A percentile compares a stretch with the other conserved stretches of the same genome.
Conservation (phyloP, 169 alveolate species). For the Plasmodium reichenowi region DNA sequence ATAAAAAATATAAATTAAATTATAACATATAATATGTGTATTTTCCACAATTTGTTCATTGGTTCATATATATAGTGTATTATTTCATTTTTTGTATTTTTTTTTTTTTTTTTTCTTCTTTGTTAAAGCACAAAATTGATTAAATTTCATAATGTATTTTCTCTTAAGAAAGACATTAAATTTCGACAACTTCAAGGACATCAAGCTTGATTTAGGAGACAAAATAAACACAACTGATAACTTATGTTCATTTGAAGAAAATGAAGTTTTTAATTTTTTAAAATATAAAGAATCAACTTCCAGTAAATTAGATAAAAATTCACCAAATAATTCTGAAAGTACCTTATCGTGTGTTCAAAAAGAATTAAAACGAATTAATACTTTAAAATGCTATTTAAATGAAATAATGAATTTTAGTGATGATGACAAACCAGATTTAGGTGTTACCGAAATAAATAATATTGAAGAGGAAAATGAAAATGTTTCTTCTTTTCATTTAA, state of each 20-base stretch:
- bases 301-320: slow-evolving; percentile 8
- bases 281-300: slow-evolving; percentile 48
- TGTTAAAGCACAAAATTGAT: slow-evolving; percentile 18
- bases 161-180: slow-evolving; percentile 71
- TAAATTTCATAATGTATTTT: slow-evolving; percentile 48
- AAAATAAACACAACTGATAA: slow-evolving; percentile 43
- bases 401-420: slow-evolving; percentile 29
- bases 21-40: neutral
- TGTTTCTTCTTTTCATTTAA: slow-evolving; percentile 17
- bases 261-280: slow-evolving; percentile 66
- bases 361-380: slow-evolving; percentile 49
- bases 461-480: neutral
- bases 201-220: slow-evolving; percentile 58
- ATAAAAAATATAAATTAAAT: too few relatives aligned
- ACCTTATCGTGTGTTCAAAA: slow-evolving; percentile 35
- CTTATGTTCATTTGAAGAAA: slow-evolving; percentile 54
- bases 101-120: neutral
- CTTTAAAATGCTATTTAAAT: slow-evolving; percentile 34
- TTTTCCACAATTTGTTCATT: slow-evolving; percentile 33
- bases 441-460: neutral
- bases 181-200: slow-evolving; percentile 63
- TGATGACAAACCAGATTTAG: slow-evolving; percentile 21
- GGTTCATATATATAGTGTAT: neutral
- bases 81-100: slow-evolving; percentile 3
- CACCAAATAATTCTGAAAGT: slow-evolving; percentile 14